phyloP scores from a whole-genome alignment of 192 early-diverging fungal species.

The Entomortierella parvispora region DNA sequence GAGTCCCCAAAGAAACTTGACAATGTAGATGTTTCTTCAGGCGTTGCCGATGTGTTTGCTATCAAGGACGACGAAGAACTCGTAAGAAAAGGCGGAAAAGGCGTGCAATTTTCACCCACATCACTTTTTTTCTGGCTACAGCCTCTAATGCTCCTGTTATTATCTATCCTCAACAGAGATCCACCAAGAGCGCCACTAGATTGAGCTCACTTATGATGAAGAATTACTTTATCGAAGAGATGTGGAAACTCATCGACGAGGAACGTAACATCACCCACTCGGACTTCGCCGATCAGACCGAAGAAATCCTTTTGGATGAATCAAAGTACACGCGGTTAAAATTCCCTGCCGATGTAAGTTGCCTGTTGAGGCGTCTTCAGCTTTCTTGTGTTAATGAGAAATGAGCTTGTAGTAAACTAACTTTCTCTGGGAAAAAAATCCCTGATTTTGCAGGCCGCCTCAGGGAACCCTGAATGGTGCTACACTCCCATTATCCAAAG shows the following conservation, averaged over 20 bases:
- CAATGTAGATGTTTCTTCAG: constrained; percentile 76
- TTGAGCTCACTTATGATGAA: constrained; percentile 82
- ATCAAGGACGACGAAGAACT: constrained; percentile 94
- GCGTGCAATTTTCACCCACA: background rate
- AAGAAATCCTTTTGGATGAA: constrained; percentile 75
- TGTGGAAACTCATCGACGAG: constrained; percentile 88
- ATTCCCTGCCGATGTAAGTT: constrained; percentile 72
- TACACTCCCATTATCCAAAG: constrained; percentile 95
- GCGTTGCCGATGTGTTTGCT: constrained; percentile 77
- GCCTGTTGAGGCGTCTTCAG: too few species aligned
- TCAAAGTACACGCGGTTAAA: constrained; percentile 73
- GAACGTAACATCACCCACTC: constrained; percentile 89
- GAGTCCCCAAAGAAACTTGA: constrained; percentile 62
- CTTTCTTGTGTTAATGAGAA: too few species aligned
- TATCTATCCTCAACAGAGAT: constrained; percentile 58
- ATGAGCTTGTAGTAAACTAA: too few species aligned
- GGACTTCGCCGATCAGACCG: constrained; percentile 77
- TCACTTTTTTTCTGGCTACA: background rate
- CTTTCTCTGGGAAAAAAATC: too few species aligned
- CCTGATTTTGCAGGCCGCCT: constrained; percentile 58
- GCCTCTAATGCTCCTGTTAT: background rate
- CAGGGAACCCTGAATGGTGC: constrained; percentile 87
- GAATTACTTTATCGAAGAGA: constrained; percentile 87
- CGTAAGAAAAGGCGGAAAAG: constrained; percentile 48
- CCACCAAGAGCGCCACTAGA: constrained; percentile 76